These are phyloP conservation scores for Tulasnella sp. DNA, from an alignment of 768 basidiomycete genomes.

Conservation along the genomic window DNA sequence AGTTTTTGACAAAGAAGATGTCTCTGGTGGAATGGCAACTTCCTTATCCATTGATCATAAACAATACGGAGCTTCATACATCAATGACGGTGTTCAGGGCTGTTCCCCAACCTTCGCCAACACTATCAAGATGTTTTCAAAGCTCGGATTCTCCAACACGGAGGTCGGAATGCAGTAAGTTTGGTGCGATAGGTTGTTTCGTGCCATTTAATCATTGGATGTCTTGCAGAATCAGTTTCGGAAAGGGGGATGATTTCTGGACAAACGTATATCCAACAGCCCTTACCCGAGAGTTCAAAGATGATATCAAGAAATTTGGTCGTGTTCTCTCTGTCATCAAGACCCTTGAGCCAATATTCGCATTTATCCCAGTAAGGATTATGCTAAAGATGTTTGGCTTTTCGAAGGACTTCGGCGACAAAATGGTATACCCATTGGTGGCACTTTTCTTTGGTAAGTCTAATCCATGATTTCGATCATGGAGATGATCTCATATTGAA, in stretches of 20 bases:
- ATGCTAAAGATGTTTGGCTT: conserved; percentile 30
- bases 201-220: too few species aligned
- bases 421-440: conserved; percentile 17
- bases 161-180: conserved; percentile 30
- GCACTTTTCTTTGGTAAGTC: conserved; percentile 18
- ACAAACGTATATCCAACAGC: conserved; percentile 33
- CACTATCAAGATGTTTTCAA: conserved; percentile 29
- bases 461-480: conserved; percentile 5
- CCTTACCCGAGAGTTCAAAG: conserved; percentile 27
- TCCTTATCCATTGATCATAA: conserved; percentile 30
- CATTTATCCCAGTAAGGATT: conserved; percentile 31
- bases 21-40: conserved; percentile 33
- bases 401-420: conserved; percentile 25
- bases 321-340: conserved; percentile 27
- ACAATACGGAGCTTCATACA: conserved; percentile 27
- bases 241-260: conserved; percentile 35
- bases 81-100: conserved; percentile 33
- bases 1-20: conserved; percentile 27
- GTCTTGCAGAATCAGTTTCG: conserved; percentile 26
- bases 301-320: conserved; percentile 31
- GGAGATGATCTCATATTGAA: conserved; percentile 11
- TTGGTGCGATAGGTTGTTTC: too few species aligned
- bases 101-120: conserved; percentile 28
- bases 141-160: conserved; percentile 27
- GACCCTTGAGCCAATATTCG: conserved; percentile 27